Conservation (phyloP, 352 stramenopile genomes). For the Globisporangium recalcitrans region DNA sequence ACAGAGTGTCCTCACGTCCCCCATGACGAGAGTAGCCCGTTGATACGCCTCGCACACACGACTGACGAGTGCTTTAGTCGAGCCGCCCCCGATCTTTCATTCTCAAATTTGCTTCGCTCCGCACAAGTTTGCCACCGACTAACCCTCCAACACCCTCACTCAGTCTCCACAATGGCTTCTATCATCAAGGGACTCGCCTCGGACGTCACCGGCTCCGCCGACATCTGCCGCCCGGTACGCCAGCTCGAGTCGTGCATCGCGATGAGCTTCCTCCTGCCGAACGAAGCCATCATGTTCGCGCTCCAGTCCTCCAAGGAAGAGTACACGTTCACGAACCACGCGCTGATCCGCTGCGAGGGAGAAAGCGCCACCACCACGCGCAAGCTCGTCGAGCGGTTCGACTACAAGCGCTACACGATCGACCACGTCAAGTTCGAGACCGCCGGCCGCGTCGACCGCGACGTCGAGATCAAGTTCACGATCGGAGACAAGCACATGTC, state of each 20-base stretch:
- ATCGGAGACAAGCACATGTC: constrained; percentile 23
- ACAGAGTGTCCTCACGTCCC: not conserved
- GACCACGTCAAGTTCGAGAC: constrained; percentile 36
- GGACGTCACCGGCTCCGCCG: constrained; percentile 42
- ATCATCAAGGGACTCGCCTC: constrained; percentile 50
- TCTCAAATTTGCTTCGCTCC: constrained; percentile 5
- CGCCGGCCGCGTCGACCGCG: constrained; percentile 38
- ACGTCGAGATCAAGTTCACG: constrained; percentile 40
- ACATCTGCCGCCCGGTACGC: constrained; percentile 42
- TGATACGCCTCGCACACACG: not conserved
- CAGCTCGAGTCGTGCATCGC: constrained; percentile 29
- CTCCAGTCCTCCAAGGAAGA: constrained; percentile 57
- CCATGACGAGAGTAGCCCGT: not conserved
- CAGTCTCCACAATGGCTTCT: constrained; percentile 7
- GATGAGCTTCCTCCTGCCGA: constrained; percentile 31
- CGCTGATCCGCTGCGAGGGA: constrained; percentile 34
- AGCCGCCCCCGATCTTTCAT: not conserved
- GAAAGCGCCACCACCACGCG: constrained; percentile 40
- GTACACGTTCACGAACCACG: constrained; percentile 59
- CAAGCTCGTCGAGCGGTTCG: constrained; percentile 32
- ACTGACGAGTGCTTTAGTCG: not conserved
- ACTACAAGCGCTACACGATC: constrained; percentile 27
- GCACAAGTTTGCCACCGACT: not conserved
- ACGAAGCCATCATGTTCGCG: constrained; percentile 44
- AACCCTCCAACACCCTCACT: not conserved